Conservation (phyloP, 2,329 filamentous ascomycete species). For the Calonectria hawksworthii region DNA sequence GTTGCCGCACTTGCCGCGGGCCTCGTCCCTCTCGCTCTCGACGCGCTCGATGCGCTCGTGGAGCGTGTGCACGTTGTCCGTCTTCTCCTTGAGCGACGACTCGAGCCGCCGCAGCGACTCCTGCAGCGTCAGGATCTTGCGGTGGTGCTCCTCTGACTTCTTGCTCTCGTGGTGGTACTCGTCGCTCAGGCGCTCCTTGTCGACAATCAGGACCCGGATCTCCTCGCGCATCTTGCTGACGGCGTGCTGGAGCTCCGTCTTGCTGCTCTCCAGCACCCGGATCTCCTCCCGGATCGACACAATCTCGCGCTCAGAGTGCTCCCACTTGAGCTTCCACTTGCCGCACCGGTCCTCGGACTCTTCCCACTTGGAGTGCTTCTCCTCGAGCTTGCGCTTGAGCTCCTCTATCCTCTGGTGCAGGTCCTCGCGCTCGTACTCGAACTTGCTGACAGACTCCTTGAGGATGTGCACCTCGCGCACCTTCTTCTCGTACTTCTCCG, state of each 20-base stretch:
- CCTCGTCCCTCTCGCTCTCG: background rate
- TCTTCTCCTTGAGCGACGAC: background rate
- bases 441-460: background rate
- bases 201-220: background rate
- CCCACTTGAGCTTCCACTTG: conserved; percentile 13
- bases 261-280: background rate
- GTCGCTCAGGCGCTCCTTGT: conserved; percentile 8
- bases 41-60: background rate
- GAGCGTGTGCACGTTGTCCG: background rate
- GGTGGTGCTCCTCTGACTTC: conserved; percentile 8
- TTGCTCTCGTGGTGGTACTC: conserved; percentile 1
- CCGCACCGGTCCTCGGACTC: background rate
- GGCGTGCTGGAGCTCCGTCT: background rate
- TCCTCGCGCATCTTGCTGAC: background rate
- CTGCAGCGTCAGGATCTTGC: background rate
- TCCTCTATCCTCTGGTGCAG: background rate
- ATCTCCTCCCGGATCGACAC: background rate
- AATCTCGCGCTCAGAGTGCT: background rate
- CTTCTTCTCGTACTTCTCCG: conserved; percentile 4
- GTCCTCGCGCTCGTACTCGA: conserved; percentile 1
- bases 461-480: conserved; percentile 3
- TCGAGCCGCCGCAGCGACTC: background rate
- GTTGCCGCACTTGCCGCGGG: background rate
- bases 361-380: background rate
- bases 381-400: background rate